A percentile compares a stretch with the other conserved stretches of the same genome.
These are phyloP conservation scores for Tulasnella sp. DNA, from an alignment of 768 basidiomycete genomes.

Conservation along the genomic window DNA sequence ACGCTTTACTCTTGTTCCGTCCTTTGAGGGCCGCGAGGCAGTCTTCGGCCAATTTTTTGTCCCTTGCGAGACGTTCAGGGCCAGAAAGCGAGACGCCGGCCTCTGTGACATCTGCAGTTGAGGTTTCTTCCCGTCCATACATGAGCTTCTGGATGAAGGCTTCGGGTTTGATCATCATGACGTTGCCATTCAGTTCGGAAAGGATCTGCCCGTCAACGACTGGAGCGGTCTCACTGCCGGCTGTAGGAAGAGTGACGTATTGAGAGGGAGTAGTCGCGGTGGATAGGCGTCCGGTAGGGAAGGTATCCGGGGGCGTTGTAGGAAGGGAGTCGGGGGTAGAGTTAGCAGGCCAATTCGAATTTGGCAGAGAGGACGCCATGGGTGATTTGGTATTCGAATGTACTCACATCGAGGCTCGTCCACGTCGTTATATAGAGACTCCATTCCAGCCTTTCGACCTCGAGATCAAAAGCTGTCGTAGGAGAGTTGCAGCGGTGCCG, in stretches of 20 bases:
- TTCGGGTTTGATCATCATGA: not conserved
- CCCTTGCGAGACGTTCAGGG: not conserved
- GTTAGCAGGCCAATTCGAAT: not conserved
- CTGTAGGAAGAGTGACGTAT: not conserved
- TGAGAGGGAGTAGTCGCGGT: not conserved
- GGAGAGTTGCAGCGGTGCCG: too few species aligned
- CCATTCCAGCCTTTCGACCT: not conserved
- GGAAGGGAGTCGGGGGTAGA: not conserved
- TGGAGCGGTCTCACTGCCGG: not conserved
- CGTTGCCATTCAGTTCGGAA: not conserved
- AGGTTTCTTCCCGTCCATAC: not conserved
- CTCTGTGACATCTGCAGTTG: not conserved
- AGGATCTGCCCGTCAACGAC: not conserved
- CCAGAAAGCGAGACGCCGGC: not conserved
- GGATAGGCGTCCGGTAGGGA: not conserved
- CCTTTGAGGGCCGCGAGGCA: not conserved
- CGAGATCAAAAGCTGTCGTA: not conserved
- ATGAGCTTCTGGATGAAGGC: not conserved
- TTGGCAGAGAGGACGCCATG: not conserved
- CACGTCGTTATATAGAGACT: not conserved
- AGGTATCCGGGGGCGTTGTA: not conserved
- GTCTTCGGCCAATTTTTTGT: not conserved
- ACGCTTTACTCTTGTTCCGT: not conserved
- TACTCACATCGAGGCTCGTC: not conserved
- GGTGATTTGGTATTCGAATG: not conserved